Conservation (phyloP, 805 yeast genomes). For the Yamadazyma insecticola region DNA sequence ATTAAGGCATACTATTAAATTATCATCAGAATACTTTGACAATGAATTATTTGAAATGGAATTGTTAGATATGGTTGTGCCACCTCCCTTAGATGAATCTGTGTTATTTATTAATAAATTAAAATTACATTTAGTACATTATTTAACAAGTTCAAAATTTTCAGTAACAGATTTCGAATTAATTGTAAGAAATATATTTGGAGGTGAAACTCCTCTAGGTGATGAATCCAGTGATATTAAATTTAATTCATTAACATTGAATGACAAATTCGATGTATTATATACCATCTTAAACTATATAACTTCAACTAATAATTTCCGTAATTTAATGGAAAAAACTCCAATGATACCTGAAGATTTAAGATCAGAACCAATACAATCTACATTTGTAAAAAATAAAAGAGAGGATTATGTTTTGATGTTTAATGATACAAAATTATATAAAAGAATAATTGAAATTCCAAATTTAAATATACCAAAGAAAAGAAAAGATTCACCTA, state of each 20-base stretch:
- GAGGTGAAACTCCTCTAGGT: constrained; percentile 9
- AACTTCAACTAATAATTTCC: constrained; percentile 41
- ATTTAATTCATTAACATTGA: constrained; percentile 37
- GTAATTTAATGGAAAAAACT: constrained; percentile 43
- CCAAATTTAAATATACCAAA: constrained; percentile 29
- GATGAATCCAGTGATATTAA: constrained; percentile 16
- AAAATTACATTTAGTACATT: constrained; percentile 37
- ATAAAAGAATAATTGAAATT: constrained; percentile 28
- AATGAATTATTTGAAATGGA: constrained; percentile 61
- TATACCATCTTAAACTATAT: constrained; percentile 40
- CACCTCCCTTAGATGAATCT: constrained; percentile 31
- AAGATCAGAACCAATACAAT: constrained; percentile 5
- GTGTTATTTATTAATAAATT: constrained; percentile 39
- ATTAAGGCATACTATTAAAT: constrained; percentile 47
- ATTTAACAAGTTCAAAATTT: constrained; percentile 30
- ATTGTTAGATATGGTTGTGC: constrained; percentile 33
- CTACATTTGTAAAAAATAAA: constrained; percentile 1
- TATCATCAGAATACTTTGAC: constrained; percentile 51
- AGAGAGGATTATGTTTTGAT: constrained; percentile 32
- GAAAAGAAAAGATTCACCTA: constrained; percentile 29
- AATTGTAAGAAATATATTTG: constrained; percentile 6
- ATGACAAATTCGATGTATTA: constrained; percentile 47
- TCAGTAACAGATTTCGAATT: constrained; percentile 9
- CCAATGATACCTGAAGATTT: constrained; percentile 16
- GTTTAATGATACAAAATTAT: constrained; percentile 51